phyloP scores from a whole-genome alignment of 768 basidiomycete species.

The Boletus speciosus region DNA sequence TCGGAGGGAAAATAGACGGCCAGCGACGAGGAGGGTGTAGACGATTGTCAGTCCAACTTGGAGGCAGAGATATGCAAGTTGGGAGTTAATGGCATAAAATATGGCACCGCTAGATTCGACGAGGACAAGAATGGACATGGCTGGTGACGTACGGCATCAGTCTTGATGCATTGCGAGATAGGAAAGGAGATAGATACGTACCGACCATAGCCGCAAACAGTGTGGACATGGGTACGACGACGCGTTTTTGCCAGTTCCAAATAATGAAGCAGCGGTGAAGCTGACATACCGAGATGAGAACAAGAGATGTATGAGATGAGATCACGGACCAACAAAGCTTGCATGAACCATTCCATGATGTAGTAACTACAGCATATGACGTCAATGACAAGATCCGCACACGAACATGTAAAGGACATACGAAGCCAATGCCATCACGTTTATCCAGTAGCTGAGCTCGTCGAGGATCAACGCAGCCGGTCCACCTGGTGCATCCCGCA shows the following conservation, averaged over 20 bases:
- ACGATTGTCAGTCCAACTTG: constrained; percentile 31
- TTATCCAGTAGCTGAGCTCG: constrained; percentile 16
- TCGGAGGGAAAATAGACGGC: constrained; percentile 26
- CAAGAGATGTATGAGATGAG: background rate
- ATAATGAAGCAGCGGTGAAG: constrained; percentile 19
- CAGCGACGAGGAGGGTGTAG: constrained; percentile 30
- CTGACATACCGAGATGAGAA: background rate
- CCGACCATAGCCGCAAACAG: constrained; percentile 13
- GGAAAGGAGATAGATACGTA: background rate
- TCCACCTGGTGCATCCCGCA: constrained; percentile 17
- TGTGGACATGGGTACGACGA: constrained; percentile 14
- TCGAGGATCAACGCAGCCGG: constrained; percentile 12
- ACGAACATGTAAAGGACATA: constrained; percentile 1
- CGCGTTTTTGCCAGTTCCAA: constrained; percentile 13
- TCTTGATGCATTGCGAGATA: background rate
- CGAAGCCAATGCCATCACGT: constrained; percentile 17
- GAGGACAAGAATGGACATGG: constrained; percentile 17
- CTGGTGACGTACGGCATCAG: background rate
- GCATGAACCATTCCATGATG: constrained; percentile 31
- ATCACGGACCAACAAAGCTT: constrained; percentile 17
- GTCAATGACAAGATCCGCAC: background rate
- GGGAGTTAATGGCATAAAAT: constrained; percentile 18
- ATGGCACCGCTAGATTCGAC: constrained; percentile 3
- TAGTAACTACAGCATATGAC: constrained; percentile 15
- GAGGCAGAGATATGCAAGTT: constrained; percentile 29